Evolutionary conservation across 441 rosid species (phyloP), one percentile per base, ranked within the genome.

Genomic region (Jatropha podagrica): DNA sequence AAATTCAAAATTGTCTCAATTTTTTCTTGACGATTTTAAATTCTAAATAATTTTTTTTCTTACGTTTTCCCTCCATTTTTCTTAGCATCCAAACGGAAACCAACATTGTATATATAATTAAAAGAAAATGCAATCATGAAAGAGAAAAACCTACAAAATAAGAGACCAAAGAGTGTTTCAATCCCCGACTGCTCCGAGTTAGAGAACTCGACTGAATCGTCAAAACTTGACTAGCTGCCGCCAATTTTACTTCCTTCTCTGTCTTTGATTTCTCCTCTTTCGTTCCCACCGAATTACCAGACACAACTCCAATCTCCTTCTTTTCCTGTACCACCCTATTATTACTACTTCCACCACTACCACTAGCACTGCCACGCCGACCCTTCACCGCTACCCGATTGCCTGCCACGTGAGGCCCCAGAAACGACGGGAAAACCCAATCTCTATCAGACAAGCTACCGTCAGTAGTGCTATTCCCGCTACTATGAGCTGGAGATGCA

Each of bases 401-500:
- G 26, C 88, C 80, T 8, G 83, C 84, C 69, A 80, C 85, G 65
- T 88, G 88, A 0, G 89, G 81, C 42, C 95, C 90, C 32, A 89
- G 86, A 68, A 86, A 91, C 15, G 89, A 83, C n/a, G 91, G 93
- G 74, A 79, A 89, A 75, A 91, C 81, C 92, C 91, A 89, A 71
- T 89, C 95, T 66, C 92, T 81, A 41, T 74, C 88, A 38, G 85
- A 80, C 54, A 82, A 84, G 64, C 79, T 73, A 61, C 32, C 63
- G 5, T 63, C 62, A 11, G 20, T 12, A 40, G 51, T 68, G 56
- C n/a, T 38, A 17, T 40, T 71, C 48, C 32, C 17, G 4, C 55
- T 68, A 49, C 32, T 18, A 62, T 10, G 46, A 67, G 68, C 9
- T 17, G 74, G 38, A 3, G 79, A n/a, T 7, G 78, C 26, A 3